These are phyloP conservation scores for Arthrobotrys conoides DNA, from an alignment of 2,329 filamentous ascomycete species.

Conservation along the genomic window DNA sequence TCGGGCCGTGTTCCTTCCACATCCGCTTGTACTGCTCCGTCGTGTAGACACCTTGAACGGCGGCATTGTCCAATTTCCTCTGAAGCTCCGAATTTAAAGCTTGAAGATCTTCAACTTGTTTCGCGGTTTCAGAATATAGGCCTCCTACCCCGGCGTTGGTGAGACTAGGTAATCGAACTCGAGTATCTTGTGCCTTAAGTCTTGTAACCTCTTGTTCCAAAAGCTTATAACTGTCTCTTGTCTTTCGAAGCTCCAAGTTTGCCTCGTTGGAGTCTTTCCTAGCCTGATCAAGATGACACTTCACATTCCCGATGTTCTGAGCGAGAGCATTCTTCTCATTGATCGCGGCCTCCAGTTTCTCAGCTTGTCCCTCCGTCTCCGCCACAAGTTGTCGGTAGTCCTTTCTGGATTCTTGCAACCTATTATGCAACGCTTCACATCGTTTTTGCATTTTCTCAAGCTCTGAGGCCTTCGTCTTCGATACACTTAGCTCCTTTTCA, in stretches of 20 bases:
- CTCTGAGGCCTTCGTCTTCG: background rate
- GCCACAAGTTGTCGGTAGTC: background rate
- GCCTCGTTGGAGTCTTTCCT: background rate
- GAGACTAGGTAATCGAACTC: background rate
- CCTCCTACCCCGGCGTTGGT: background rate
- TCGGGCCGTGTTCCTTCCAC: too few species aligned
- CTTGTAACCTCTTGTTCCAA: background rate
- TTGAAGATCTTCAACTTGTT: background rate
- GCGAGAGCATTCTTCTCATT: background rate
- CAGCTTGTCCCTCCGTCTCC: constrained; percentile 13
- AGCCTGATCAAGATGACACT: background rate
- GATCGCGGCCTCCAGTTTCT: background rate
- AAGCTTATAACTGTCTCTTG: background rate
- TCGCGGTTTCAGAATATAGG: background rate
- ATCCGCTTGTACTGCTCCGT: too few species aligned
- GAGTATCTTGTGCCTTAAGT: background rate
- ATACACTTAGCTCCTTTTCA: background rate
- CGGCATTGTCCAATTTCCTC: background rate
- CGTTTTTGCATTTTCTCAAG: background rate
- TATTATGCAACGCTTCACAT: background rate
- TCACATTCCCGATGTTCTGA: background rate
- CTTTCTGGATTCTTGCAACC: background rate
- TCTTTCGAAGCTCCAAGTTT: background rate
- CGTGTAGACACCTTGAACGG: background rate
- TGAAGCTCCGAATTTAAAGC: background rate